Percentiles rank a stretch among this genome's conserved stretches.
Conservation (phyloP, 345 rosid genomes). For the Ceriops tagal region DNA sequence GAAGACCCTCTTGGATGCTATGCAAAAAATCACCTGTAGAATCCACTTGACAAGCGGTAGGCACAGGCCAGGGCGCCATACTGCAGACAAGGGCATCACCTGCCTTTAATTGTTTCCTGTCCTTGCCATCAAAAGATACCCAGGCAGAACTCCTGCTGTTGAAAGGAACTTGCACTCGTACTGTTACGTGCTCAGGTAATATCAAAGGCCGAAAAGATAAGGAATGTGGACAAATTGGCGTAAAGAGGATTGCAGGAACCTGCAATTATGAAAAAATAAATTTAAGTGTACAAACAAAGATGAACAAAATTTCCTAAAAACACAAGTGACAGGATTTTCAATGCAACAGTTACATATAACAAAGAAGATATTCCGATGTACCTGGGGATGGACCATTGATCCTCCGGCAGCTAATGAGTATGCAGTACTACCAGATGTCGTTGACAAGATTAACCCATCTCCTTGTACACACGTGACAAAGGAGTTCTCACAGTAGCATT, state of each 20-base stretch:
- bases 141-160: slow-evolving; percentile 91
- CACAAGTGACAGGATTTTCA: neutral
- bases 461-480: slow-evolving; percentile 99
- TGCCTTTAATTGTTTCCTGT: slow-evolving; percentile 66
- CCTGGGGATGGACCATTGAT: slow-evolving; percentile 99
- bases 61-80: slow-evolving; percentile 99
- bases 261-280: slow-evolving; percentile 25
- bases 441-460: slow-evolving; percentile 86
- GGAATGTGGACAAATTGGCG: slow-evolving; percentile 98
- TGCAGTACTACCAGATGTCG: slow-evolving; percentile 99
- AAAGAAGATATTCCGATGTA: slow-evolving; percentile 15
- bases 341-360: neutral
- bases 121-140: slow-evolving; percentile 98
- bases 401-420: slow-evolving; percentile 99
- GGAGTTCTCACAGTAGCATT: slow-evolving; percentile 91
- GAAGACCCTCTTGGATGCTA: slow-evolving; percentile 95
- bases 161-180: slow-evolving; percentile 82
- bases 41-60: slow-evolving; percentile 83
- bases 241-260: slow-evolving; percentile 97
- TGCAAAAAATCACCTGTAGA: slow-evolving; percentile 82
- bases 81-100: slow-evolving; percentile 96
- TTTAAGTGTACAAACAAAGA: neutral
- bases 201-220: slow-evolving; percentile 95
- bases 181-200: slow-evolving; percentile 87
- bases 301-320: neutral